Conservation (phyloP, 148 eudicot species). For the Camellia lanceoleosa region DNA sequence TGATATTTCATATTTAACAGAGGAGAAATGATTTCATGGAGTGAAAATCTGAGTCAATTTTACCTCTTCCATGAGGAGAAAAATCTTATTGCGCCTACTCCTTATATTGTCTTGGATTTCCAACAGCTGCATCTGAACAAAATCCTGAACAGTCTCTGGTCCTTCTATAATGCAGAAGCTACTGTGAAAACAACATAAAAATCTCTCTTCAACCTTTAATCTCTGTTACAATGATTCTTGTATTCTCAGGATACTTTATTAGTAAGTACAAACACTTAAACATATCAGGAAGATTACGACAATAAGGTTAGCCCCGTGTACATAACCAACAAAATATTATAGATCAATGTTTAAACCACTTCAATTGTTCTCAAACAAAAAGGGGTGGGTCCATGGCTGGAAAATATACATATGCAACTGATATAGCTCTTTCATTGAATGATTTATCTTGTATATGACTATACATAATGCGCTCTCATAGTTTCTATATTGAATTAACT, state of each 20-base stretch:
- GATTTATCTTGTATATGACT: neutral
- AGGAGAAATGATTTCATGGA: neutral
- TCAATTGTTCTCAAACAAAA: neutral
- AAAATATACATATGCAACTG: neutral
- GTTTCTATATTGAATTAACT: neutral
- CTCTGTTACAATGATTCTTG: neutral
- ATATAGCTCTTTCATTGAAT: neutral
- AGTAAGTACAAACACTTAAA: neutral
- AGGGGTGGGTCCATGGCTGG: neutral
- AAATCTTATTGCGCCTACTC: constrained; percentile 90
- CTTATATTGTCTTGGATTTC: constrained; percentile 84
- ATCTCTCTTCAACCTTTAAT: neutral
- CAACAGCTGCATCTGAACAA: constrained; percentile 68
- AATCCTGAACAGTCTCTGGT: constrained; percentile 91
- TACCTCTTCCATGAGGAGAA: constrained; percentile 99
- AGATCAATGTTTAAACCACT: neutral
- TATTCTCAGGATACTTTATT: neutral
- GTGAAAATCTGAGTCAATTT: neutral
- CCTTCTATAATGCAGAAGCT: constrained; percentile 95
- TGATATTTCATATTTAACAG: neutral
- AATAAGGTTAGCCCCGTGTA: neutral
- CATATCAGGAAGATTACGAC: neutral
- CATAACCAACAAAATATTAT: neutral
- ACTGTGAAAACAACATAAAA: constrained; percentile 30
- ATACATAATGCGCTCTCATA: neutral